Evolutionary conservation across 345 rosid genomes (phyloP), one percentile per base, ranked within the genome.

Genomic region (Ailanthus altissimus): DNA sequence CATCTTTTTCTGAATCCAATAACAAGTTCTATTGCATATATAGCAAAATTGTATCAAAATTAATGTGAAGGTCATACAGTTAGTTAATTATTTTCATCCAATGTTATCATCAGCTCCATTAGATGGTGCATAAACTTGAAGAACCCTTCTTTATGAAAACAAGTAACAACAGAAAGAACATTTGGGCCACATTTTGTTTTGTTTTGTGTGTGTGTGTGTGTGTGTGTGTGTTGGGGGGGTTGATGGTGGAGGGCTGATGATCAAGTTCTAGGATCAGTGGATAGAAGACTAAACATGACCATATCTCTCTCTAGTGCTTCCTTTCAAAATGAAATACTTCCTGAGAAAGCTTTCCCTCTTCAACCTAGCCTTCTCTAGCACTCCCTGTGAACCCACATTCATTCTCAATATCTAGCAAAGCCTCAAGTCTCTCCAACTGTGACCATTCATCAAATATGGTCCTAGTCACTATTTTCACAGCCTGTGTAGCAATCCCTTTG

Each of bases 341-440:
- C 94, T 86, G 20, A 88, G 81, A 42, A 88, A 87, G 54, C 95
- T 92, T 81, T 92, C 97, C 73, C 82, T 86, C 3, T 13, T 47
- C 75, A 92, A 90, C 45, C 94, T 93, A 79, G 87, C 92, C 67
- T 94, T 91, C 75, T 89, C 91, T 64, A 89, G 75, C 75, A 85
- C 93, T 82, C 80, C 88, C 49, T 85, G 92, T 14, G 94, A 94
- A 2, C 87, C 94, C 1, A 79, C 82, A 67, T 94, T 90, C 82
- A 67, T 94, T 90, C 0, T 86, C 85, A 0, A 91, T 86, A 56
- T 92, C 90, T 1, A 90, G 94, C 18, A 89, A 45, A 21, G 91
- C 97, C 68, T 91, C 93, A 14, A 91, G 78, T 74, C 96, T 90
- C 86, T 86, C 84, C 88, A 90, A 65, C 65, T 86, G 74, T 38